A percentile compares a stretch with the other conserved stretches of the same genome.
phyloP scores from a whole-genome alignment of 768 basidiomycete genomes.

The Serendipita indica region DNA sequence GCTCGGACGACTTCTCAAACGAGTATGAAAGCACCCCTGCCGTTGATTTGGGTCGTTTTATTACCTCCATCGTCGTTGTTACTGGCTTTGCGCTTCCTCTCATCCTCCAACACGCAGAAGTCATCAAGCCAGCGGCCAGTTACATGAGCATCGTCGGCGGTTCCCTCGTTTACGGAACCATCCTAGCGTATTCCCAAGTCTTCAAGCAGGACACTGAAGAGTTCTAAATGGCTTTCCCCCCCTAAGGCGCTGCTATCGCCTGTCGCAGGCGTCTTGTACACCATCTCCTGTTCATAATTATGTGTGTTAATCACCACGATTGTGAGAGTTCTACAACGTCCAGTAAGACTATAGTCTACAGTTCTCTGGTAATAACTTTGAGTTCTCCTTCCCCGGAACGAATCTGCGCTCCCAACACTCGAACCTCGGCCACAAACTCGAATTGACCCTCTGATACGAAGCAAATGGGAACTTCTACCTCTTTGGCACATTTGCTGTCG shows the following conservation, averaged over 20 bases:
- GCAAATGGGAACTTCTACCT: constrained; percentile 44
- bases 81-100: constrained; percentile 89
- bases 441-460: constrained; percentile 63
- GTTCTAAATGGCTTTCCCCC: constrained; percentile 52
- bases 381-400: constrained; percentile 12
- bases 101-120: constrained; percentile 78
- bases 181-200: constrained; percentile 70
- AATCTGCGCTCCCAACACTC: constrained; percentile 16
- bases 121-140: constrained; percentile 73
- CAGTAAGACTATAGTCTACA: not conserved
- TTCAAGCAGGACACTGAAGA: constrained; percentile 76
- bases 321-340: not conserved
- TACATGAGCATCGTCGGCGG: constrained; percentile 93
- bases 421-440: constrained; percentile 28
- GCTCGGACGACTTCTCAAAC: constrained; percentile 71
- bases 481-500: constrained; percentile 35
- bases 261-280: not conserved
- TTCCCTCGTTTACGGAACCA: constrained; percentile 81
- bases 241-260: too few species aligned
- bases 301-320: not conserved
- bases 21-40: constrained; percentile 57
- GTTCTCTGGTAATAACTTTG: constrained; percentile 11
- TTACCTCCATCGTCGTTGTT: constrained; percentile 79
- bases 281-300: not conserved
- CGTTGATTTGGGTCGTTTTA: constrained; percentile 85